phyloP scores from a whole-genome alignment of 306 rosid species.

The Prinsepia uniflora region DNA sequence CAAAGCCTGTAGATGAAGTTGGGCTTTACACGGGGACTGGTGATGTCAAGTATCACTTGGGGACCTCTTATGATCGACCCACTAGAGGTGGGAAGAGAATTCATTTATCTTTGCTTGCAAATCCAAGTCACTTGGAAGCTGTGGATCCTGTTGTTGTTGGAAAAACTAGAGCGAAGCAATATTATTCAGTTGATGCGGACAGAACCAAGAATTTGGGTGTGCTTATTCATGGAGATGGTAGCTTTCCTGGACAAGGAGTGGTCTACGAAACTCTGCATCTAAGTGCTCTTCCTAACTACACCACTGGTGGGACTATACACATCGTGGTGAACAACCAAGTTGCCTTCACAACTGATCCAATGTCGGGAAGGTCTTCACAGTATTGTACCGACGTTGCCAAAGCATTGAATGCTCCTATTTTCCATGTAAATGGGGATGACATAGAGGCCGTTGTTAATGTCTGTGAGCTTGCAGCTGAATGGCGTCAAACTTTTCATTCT shows the following conservation, averaged over 20 bases:
- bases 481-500: conserved; percentile 97
- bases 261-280: conserved; percentile 93
- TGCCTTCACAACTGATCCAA: conserved; percentile 94
- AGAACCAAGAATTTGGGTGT: conserved; percentile 80
- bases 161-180: conserved; percentile 93
- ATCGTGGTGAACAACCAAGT: conserved; percentile 90
- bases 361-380: conserved; percentile 80
- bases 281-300: conserved; percentile 90
- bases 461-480: conserved; percentile 96
- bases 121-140: conserved; percentile 98
- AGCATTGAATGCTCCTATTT: conserved; percentile 86
- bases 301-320: conserved; percentile 96
- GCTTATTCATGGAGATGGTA: conserved; percentile 94
- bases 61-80: conserved; percentile 90
- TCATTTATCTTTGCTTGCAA: conserved; percentile 87
- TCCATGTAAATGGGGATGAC: conserved; percentile 91
- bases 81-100: conserved; percentile 83
- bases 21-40: conserved; percentile 95
- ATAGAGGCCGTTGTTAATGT: conserved; percentile 97
- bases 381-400: conserved; percentile 96
- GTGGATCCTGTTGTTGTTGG: conserved; percentile 90
- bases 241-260: conserved; percentile 98
- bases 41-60: conserved; percentile 95
- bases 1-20: conserved; percentile 75
- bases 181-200: conserved; percentile 63